Evolutionary conservation across 495 filamentous ascomycete species (phyloP).

Genomic region (Glarea lozoyensis): DNA sequence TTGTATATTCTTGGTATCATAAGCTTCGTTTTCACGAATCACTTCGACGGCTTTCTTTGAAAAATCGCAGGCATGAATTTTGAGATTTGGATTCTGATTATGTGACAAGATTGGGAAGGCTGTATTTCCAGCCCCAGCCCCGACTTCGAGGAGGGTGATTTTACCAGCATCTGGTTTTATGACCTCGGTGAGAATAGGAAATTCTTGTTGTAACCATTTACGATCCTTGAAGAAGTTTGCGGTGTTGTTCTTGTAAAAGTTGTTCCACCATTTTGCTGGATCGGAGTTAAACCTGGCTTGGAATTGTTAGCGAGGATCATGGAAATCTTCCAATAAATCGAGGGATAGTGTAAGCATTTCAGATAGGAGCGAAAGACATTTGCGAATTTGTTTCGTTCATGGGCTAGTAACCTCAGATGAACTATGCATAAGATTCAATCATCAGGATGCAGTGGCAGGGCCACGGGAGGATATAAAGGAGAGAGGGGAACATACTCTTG

Average conservation of each 20-base stretch:
- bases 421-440: slow-evolving; percentile 52
- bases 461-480: slow-evolving; percentile 1
- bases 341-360: slow-evolving; percentile 25
- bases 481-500: slow-evolving; percentile 41
- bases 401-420: slow-evolving; percentile 44
- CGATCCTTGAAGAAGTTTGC: slow-evolving; percentile 97
- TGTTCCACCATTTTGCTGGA: slow-evolving; percentile 92
- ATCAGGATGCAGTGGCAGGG: slow-evolving; percentile 30
- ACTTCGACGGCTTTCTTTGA: slow-evolving; percentile 84
- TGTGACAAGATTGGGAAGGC: slow-evolving; percentile 77
- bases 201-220: slow-evolving; percentile 94
- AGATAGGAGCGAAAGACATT: slow-evolving; percentile 61
- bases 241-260: slow-evolving; percentile 92
- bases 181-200: slow-evolving; percentile 68
- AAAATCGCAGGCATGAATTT: slow-evolving; percentile 88
- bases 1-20: slow-evolving; percentile 54
- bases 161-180: slow-evolving; percentile 53
- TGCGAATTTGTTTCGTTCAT: slow-evolving; percentile 39
- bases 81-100: slow-evolving; percentile 73
- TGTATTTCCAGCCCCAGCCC: slow-evolving; percentile 93
- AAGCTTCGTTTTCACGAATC: slow-evolving; percentile 61
- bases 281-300: slow-evolving; percentile 67
- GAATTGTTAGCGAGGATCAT: slow-evolving; percentile 6
- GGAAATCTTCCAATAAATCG: too few relatives aligned
- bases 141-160: slow-evolving; percentile 72